Percentiles rank a stretch among this genome's conserved stretches.
These are phyloP conservation scores for Phascolomyces articulosus DNA, from an alignment of 371 early-diverging fungal genomes.

Conservation along the genomic window DNA sequence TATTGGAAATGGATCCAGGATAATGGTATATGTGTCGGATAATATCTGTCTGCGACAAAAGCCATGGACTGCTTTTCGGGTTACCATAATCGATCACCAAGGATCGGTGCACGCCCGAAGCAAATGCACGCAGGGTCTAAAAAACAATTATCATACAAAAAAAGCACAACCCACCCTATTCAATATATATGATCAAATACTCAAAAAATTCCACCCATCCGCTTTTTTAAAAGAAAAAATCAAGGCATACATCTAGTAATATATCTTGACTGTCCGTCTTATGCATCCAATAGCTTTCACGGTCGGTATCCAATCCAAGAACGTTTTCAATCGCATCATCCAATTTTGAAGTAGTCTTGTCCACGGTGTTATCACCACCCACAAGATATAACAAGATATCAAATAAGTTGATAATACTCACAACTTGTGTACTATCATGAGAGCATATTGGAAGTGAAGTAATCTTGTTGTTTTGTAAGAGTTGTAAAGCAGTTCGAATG, in stretches of 20 bases:
- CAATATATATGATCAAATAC: too few species aligned
- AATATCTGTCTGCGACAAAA: constrained; percentile 59
- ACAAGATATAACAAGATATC: constrained; percentile 58
- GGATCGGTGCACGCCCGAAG: constrained; percentile 51
- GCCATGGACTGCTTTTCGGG: constrained; percentile 33
- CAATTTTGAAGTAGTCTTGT: constrained; percentile 44
- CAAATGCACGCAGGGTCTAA: constrained; percentile 50
- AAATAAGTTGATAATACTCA: constrained; percentile 58
- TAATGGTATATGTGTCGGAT: constrained; percentile 49
- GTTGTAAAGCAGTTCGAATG: constrained; percentile 49
- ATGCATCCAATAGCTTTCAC: constrained; percentile 61
- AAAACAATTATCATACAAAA: background rate
- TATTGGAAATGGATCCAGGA: constrained; percentile 39
- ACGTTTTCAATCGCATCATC: constrained; percentile 57
- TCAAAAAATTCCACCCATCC: too few species aligned
- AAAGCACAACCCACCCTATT: too few species aligned
- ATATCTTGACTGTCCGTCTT: constrained; percentile 51
- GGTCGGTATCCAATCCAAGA: constrained; percentile 56
- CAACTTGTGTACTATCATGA: constrained; percentile 53
- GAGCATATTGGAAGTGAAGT: constrained; percentile 63
- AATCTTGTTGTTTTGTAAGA: constrained; percentile 50
- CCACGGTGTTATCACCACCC: constrained; percentile 23
- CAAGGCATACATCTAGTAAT: constrained; percentile 34
- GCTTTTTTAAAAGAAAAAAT: background rate
- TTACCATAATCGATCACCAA: constrained; percentile 41